Conservation (phyloP, 495 filamentous ascomycete genomes). For the Trichoderma orchidacearum region DNA sequence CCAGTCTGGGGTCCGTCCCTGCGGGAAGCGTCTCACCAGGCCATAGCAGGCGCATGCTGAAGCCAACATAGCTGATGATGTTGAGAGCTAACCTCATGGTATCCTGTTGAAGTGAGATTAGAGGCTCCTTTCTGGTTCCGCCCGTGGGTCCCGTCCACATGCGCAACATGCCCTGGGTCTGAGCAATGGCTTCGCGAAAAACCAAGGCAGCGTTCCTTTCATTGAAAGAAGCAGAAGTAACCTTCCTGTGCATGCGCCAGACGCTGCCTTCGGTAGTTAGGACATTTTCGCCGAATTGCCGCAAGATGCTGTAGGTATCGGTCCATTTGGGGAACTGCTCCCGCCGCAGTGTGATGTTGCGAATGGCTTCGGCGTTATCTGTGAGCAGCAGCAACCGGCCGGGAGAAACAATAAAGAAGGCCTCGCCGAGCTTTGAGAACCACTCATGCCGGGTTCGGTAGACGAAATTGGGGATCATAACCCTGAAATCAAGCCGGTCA, state of each 20-base stretch:
- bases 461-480: slow-evolving; percentile 22
- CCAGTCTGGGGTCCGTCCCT: slow-evolving; percentile 22
- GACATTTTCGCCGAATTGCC: slow-evolving; percentile 51
- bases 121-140: slow-evolving; percentile 20
- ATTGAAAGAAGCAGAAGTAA: slow-evolving; percentile 53
- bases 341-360: slow-evolving; percentile 42
- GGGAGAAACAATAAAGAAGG: slow-evolving; percentile 43
- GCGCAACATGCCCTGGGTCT: slow-evolving; percentile 40
- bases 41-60: slow-evolving; percentile 46
- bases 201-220: slow-evolving; percentile 58
- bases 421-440: slow-evolving; percentile 23
- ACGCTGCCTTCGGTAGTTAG: slow-evolving; percentile 46
- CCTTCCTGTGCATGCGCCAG: slow-evolving; percentile 58
- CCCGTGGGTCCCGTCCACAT: slow-evolving; percentile 26
- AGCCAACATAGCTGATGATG: slow-evolving; percentile 55
- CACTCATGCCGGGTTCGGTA: slow-evolving; percentile 17
- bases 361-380: slow-evolving; percentile 43
- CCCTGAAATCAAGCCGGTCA: slow-evolving; percentile 8
- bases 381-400: slow-evolving; percentile 29
- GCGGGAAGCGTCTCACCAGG: slow-evolving; percentile 28
- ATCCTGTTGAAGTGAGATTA: slow-evolving; percentile 39
- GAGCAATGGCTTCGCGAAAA: slow-evolving; percentile 44
- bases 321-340: slow-evolving; percentile 57
- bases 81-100: slow-evolving; percentile 50
- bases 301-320: slow-evolving; percentile 39